These are phyloP conservation scores for Xylaria arbuscula DNA, from an alignment of 2,329 filamentous ascomycete species.

Conservation along the genomic window DNA sequence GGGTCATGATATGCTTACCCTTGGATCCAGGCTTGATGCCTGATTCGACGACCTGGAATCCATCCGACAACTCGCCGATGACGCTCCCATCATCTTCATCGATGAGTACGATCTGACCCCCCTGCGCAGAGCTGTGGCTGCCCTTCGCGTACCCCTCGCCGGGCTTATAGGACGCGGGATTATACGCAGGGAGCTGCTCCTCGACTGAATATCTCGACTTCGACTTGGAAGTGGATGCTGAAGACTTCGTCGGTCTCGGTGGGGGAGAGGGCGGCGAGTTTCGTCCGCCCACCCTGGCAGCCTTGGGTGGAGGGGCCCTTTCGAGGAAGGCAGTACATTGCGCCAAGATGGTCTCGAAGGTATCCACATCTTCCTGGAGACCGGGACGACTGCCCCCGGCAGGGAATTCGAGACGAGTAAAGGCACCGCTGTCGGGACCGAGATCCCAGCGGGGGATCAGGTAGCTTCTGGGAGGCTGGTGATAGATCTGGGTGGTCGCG, in stretches of 20 bases:
- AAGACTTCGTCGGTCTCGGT: conserved; percentile 41
- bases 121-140: conserved; percentile 66
- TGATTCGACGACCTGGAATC: conserved; percentile 83
- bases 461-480: conserved; percentile 92
- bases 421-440: conserved; percentile 86
- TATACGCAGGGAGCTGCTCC: conserved; percentile 73
- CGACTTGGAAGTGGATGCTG: conserved; percentile 54
- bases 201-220: conserved; percentile 54
- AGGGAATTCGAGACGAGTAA: conserved; percentile 93
- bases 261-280: conserved; percentile 41
- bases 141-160: conserved; percentile 81
- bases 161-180: conserved; percentile 82
- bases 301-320: conserved; percentile 73
- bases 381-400: conserved; percentile 75
- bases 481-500: conserved; percentile 96
- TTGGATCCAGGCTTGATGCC: conserved; percentile 88
- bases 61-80: conserved; percentile 88
- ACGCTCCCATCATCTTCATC: conserved; percentile 97
- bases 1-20: conserved; percentile 65
- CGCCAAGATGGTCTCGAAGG: conserved; percentile 97
- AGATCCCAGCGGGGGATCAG: conserved; percentile 96
- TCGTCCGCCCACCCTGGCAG: conserved; percentile 48
- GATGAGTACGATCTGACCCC: conserved; percentile 88
- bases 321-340: conserved; percentile 97
- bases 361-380: conserved; percentile 91